Conservation (phyloP, 1,139 yeast genomes). For the Kurtzmaniella natalensis region DNA sequence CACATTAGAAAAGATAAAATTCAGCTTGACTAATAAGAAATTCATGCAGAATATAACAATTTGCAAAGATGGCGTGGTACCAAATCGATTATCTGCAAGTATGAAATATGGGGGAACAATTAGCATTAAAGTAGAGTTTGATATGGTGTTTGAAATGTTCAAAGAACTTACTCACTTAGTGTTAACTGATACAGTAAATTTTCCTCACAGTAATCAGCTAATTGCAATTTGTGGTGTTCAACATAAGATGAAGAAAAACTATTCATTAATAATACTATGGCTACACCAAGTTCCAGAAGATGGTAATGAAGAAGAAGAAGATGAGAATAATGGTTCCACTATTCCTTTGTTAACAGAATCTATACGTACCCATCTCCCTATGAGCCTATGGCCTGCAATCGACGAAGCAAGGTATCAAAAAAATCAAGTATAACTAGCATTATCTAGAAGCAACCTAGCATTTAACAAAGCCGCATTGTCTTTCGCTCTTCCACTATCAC, state of each 20-base stretch:
- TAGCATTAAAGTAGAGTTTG: slow-evolving; percentile 11
- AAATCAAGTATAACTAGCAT: too few relatives aligned
- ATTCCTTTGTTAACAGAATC: too few relatives aligned
- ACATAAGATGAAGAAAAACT: slow-evolving; percentile 13
- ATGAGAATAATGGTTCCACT: too few relatives aligned
- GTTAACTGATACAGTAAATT: slow-evolving; percentile 12
- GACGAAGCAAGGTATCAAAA: too few relatives aligned
- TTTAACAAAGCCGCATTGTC: too few relatives aligned
- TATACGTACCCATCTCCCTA: too few relatives aligned
- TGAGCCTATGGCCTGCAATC: too few relatives aligned
- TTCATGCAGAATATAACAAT: slow-evolving; percentile 5
- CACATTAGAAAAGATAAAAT: not conserved
- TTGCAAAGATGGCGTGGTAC: slow-evolving; percentile 14
- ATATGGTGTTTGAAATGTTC: slow-evolving; percentile 11
- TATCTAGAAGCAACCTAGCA: too few relatives aligned
- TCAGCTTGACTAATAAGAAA: slow-evolving; percentile 1
- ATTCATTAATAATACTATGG: slow-evolving; percentile 21
- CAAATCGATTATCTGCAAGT: slow-evolving; percentile 12
- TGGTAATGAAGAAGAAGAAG: too few relatives aligned
- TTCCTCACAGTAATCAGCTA: slow-evolving; percentile 14
- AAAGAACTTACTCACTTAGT: slow-evolving; percentile 10
- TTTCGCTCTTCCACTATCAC: too few relatives aligned
- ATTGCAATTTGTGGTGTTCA: slow-evolving; percentile 18
- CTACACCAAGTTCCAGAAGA: slow-evolving; percentile 5
- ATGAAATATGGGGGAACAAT: slow-evolving; percentile 11